A percentile compares a stretch with the other conserved stretches of the same genome.
These are phyloP conservation scores for Sugiyamaella smithiae DNA, from an alignment of 805 yeast genomes.

Conservation along the genomic window DNA sequence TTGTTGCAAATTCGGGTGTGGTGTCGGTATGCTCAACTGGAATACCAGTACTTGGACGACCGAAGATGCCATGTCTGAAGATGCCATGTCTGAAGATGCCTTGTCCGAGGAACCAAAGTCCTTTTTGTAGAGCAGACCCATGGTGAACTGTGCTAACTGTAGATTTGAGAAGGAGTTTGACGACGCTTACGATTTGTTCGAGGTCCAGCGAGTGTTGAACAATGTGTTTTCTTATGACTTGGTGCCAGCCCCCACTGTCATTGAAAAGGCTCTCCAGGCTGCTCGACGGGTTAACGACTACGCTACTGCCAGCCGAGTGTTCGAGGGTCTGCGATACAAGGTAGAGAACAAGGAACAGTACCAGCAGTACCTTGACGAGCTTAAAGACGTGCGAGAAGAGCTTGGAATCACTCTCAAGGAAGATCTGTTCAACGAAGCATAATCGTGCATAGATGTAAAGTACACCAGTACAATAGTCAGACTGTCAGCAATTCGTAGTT, in stretches of 20 bases:
- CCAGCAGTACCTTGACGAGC: slow-evolving; percentile 92
- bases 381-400: slow-evolving; percentile 86
- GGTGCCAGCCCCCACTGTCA: slow-evolving; percentile 96
- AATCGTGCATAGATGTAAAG: slow-evolving; percentile 1
- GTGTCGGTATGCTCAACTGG: too few species aligned
- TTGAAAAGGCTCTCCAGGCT: slow-evolving; percentile 94
- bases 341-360: slow-evolving; percentile 94
- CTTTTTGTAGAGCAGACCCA: too few species aligned
- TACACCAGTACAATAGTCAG: neutral
- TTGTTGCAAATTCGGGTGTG: too few species aligned
- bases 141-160: neutral
- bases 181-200: slow-evolving; percentile 83
- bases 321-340: slow-evolving; percentile 92
- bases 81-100: too few species aligned
- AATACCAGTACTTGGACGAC: too few species aligned
- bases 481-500: neutral
- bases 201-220: slow-evolving; percentile 91
- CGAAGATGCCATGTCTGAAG: too few species aligned
- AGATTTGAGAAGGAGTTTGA: slow-evolving; percentile 94
- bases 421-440: slow-evolving; percentile 55
- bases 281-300: slow-evolving; percentile 98
- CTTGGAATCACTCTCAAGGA: slow-evolving; percentile 90
- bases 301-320: slow-evolving; percentile 97
- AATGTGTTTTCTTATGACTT: slow-evolving; percentile 97
- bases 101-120: too few species aligned